Percentiles rank a stretch among this genome's conserved stretches.
Evolutionary conservation across 192 early-diverging fungal genomes (phyloP).

Genomic region (Thamnidium elegans): DNA sequence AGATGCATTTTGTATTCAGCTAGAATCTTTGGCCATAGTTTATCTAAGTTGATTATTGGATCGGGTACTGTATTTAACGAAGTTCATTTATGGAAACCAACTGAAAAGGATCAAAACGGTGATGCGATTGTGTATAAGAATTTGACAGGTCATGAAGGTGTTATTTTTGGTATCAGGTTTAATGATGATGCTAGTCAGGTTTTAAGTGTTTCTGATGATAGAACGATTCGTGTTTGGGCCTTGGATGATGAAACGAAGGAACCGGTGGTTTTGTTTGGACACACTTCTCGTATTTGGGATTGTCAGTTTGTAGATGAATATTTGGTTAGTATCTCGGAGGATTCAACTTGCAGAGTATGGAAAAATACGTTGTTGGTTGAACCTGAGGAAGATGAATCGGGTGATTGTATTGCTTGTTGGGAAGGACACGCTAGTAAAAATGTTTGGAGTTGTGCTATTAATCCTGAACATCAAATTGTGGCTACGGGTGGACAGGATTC

Average conservation of each 20-base stretch:
- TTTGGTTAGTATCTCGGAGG: slow-evolving; percentile 72
- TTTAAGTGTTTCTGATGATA: slow-evolving; percentile 79
- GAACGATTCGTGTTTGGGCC: slow-evolving; percentile 76
- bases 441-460: slow-evolving; percentile 76
- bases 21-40: slow-evolving; percentile 58
- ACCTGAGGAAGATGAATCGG: slow-evolving; percentile 31
- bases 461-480: slow-evolving; percentile 44
- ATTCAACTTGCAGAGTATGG: slow-evolving; percentile 83
- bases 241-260: slow-evolving; percentile 19
- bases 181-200: slow-evolving; percentile 55
- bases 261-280: slow-evolving; percentile 59
- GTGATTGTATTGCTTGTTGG: slow-evolving; percentile 67
- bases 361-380: slow-evolving; percentile 38
- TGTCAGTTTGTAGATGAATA: slow-evolving; percentile 56
- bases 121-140: slow-evolving; percentile 43
- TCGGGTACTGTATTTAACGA: slow-evolving; percentile 87
- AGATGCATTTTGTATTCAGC: slow-evolving; percentile 76
- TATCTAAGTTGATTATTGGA: slow-evolving; percentile 52
- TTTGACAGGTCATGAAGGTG: slow-evolving; percentile 67
- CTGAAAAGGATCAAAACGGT: slow-evolving; percentile 31
- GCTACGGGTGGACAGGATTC: slow-evolving; percentile 82
- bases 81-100: slow-evolving; percentile 67
- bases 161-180: slow-evolving; percentile 74
- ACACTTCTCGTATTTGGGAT: slow-evolving; percentile 79
- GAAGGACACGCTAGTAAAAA: slow-evolving; percentile 79